Conservation (phyloP, 495 filamentous ascomycete species). For the Neohortaea acidophila region DNA sequence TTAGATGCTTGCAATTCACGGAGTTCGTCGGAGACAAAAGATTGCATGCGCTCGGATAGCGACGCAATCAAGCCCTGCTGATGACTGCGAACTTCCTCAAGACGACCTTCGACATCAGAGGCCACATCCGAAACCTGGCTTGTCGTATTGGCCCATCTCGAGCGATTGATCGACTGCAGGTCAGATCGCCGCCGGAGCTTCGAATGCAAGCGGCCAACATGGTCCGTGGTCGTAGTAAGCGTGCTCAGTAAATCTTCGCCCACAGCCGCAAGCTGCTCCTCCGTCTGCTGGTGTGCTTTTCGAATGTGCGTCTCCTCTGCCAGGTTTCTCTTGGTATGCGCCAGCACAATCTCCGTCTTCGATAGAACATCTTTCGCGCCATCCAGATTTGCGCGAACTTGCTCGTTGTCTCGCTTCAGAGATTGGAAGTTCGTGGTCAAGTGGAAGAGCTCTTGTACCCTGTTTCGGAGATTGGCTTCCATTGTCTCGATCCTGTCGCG, state of each 20-base stretch:
- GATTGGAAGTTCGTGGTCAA: constrained; percentile 71
- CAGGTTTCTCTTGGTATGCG: constrained; percentile 55
- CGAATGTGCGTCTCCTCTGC: constrained; percentile 66
- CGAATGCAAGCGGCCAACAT: constrained; percentile 64
- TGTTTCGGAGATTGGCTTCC: constrained; percentile 76
- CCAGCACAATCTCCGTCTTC: constrained; percentile 71
- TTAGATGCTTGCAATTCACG: constrained; percentile 49
- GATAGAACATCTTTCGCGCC: constrained; percentile 66
- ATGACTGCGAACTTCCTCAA: constrained; percentile 50
- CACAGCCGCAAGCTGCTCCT: constrained; percentile 53
- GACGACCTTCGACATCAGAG: constrained; percentile 51
- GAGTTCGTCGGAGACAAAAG: constrained; percentile 58
- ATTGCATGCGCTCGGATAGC: constrained; percentile 52
- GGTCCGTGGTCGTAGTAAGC: constrained; percentile 56
- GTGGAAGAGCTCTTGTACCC: constrained; percentile 75
- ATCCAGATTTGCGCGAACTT: constrained; percentile 51
- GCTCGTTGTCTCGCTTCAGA: constrained; percentile 74
- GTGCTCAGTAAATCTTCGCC: constrained; percentile 62
- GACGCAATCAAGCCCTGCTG: constrained; percentile 53
- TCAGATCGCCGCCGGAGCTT: constrained; percentile 73
- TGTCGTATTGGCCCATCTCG: constrained; percentile 63
- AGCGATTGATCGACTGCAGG: constrained; percentile 63
- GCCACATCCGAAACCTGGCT: constrained; percentile 59
- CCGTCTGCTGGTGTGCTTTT: constrained; percentile 74
- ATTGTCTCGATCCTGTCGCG: constrained; percentile 81